These are phyloP conservation scores for Phytopythium chamaehyphon DNA, from an alignment of 352 stramenopile genomes.

Conservation along the genomic window DNA sequence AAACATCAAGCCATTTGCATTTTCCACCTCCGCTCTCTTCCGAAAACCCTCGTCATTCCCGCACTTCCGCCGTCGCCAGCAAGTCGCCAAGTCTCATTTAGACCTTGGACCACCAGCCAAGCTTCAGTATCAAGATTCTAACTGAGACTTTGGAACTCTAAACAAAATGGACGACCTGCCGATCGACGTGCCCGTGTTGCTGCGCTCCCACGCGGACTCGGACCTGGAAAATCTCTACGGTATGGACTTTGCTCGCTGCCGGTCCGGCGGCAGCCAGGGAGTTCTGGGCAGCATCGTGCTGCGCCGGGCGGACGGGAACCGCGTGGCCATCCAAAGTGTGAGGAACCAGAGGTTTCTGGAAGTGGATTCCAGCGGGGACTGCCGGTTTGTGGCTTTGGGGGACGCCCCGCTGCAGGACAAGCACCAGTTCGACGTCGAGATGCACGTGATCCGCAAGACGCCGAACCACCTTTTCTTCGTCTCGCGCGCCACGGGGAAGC, in stretches of 20 bases:
- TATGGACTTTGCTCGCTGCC: conserved; percentile 27
- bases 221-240: conserved; percentile 28
- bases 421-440: conserved; percentile 8
- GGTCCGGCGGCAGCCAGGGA: conserved; percentile 16
- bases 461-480: conserved; percentile 9
- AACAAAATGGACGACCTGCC: conserved; percentile 17
- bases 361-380: conserved; percentile 1
- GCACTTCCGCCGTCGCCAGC: not conserved
- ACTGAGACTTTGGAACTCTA: too few relatives aligned
- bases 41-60: not conserved
- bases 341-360: conserved; percentile 12
- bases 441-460: conserved; percentile 10
- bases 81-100: too few relatives aligned
- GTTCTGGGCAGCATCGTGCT: conserved; percentile 25
- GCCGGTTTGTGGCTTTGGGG: conserved; percentile 1
- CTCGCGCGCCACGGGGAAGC: conserved; percentile 5
- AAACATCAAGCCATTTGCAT: too few relatives aligned
- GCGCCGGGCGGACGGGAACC: conserved; percentile 22
- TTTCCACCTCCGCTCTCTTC: too few relatives aligned
- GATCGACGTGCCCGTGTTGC: conserved; percentile 23
- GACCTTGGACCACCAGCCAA: too few relatives aligned
- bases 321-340: conserved; percentile 23
- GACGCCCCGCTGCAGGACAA: conserved; percentile 4
- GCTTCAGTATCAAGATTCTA: too few relatives aligned
- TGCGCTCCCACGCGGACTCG: conserved; percentile 16